Evolutionary conservation across 2,329 filamentous ascomycete genomes (phyloP), one percentile per base, ranked within the genome.

Genomic region (Aschersonia sp.): DNA sequence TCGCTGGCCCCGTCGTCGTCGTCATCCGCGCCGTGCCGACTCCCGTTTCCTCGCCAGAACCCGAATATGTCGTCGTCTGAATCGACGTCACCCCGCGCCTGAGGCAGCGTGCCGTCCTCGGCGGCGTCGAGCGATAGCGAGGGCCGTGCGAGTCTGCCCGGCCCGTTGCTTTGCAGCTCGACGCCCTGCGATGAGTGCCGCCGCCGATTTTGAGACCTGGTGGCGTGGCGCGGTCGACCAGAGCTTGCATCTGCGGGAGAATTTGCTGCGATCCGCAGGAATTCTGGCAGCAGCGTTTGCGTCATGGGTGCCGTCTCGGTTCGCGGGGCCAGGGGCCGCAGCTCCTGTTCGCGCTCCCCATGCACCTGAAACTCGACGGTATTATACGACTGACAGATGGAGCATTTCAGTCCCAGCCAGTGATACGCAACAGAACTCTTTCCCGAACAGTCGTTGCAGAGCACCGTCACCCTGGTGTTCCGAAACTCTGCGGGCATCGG

Each of bases 391-490:
- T 72, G 68, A 58, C 81, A 85, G 37, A 83, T 77, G 11, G 74
- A 81, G 61, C 92, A 98, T 64, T 94, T 95, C 43, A 95, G 71
- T 0, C 92, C 92, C 5, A 97, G 71, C 87, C 92, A 98, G 65
- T 98, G 92, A 60, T 94, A 98, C 32, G 77, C 76, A 29, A 92
- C 87, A 29, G 84, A 84, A 51, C 84, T 89, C 60, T 88, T 89
- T 10, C 85, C 84, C 43, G 82, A 86, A 65, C 92, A 98, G 66
- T 98, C 92, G 61, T 98, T 97, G 65, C 92, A 98, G 51, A 89
- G 79, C 45, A 97, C 79, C 52, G 89, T 77, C 11, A 88, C 90
- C 52, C 81, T 81, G 5, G 86, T 88, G 56, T 87, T 79, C 51
- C 70, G 73, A 57, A 89, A 94, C 53, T 94, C 85, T 5, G 73